Evolutionary conservation across 306 rosid species (phyloP).

Genomic region (Leucaena leucocephala): DNA sequence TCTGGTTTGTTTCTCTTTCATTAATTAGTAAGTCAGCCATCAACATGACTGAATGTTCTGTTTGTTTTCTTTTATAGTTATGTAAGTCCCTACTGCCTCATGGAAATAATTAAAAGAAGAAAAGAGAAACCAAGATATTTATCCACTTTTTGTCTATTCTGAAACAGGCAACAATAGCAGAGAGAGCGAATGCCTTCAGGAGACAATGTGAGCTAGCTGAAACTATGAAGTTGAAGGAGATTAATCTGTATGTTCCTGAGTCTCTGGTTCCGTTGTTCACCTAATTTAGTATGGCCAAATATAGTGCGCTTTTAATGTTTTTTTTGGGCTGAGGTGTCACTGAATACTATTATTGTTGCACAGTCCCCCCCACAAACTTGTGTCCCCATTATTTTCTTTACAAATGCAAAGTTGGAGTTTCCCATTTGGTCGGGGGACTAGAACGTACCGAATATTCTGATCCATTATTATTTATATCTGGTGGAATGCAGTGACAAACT

Average conservation of each 20-base stretch:
- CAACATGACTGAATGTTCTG: constrained; percentile 28
- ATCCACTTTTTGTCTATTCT: constrained; percentile 34
- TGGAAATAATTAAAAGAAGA: not conserved
- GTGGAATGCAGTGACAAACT: constrained; percentile 79
- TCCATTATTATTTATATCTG: not conserved
- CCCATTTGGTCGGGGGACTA: not conserved
- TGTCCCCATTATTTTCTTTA: not conserved
- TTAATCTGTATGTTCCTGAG: constrained; percentile 69
- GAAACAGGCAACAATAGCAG: constrained; percentile 93
- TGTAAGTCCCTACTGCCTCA: not conserved
- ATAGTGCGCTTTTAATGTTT: constrained; percentile 16
- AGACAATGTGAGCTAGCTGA: constrained; percentile 96
- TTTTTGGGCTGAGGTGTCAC: constrained; percentile 16
- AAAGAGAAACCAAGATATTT: not conserved
- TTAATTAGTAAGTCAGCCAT: constrained; percentile 6
- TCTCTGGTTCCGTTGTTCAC: constrained; percentile 23
- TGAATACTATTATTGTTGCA: not conserved
- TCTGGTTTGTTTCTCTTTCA: constrained; percentile 31
- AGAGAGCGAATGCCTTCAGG: constrained; percentile 93
- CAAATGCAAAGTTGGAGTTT: constrained; percentile 15
- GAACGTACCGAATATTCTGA: constrained; percentile 1
- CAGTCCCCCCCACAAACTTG: not conserved
- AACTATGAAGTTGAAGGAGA: constrained; percentile 94
- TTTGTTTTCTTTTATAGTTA: constrained; percentile 6
- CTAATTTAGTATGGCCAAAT: constrained; percentile 15